These are phyloP conservation scores for Arabidopsis lyrata DNA, from an alignment of 441 rosid species.

Conservation along the genomic window DNA sequence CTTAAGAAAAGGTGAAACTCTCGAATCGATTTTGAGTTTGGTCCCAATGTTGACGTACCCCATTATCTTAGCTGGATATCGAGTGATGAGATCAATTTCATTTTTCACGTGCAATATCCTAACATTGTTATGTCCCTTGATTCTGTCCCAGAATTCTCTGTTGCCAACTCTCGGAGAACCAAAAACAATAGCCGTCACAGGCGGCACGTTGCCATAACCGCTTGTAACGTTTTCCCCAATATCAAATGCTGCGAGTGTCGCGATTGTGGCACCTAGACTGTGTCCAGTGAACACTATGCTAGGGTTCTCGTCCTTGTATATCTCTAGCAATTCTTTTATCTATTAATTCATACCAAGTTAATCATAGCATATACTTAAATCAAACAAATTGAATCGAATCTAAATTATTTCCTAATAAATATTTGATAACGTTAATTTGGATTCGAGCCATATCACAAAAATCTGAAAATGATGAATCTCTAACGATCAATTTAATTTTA, in stretches of 20 bases:
- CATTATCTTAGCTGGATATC: constrained; percentile 66
- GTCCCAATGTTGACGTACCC: constrained; percentile 61
- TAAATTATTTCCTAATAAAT: neutral
- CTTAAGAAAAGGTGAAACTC: constrained; percentile 73
- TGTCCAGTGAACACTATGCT: constrained; percentile 71
- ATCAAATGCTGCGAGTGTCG: constrained; percentile 68
- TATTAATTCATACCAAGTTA: constrained; percentile 14
- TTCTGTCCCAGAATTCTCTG: constrained; percentile 58
- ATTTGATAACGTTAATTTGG: too few relatives aligned
- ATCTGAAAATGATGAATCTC: neutral
- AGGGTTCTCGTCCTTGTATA: constrained; percentile 57
- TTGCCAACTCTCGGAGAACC: constrained; percentile 83
- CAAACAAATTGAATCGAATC: neutral
- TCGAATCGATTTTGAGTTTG: constrained; percentile 66
- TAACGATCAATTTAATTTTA: neutral
- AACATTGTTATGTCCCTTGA: constrained; percentile 54
- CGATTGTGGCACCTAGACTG: constrained; percentile 76
- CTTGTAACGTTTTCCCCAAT: constrained; percentile 62
- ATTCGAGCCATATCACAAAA: too few relatives aligned
- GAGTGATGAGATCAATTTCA: constrained; percentile 71
- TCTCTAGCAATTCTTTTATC: constrained; percentile 57
- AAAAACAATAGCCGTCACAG: constrained; percentile 71
- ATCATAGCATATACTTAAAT: neutral
- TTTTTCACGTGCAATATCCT: constrained; percentile 64
- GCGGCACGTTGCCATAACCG: constrained; percentile 48